Evolutionary conservation across 306 rosid species (phyloP).

Genomic region (Quercus glauca): DNA sequence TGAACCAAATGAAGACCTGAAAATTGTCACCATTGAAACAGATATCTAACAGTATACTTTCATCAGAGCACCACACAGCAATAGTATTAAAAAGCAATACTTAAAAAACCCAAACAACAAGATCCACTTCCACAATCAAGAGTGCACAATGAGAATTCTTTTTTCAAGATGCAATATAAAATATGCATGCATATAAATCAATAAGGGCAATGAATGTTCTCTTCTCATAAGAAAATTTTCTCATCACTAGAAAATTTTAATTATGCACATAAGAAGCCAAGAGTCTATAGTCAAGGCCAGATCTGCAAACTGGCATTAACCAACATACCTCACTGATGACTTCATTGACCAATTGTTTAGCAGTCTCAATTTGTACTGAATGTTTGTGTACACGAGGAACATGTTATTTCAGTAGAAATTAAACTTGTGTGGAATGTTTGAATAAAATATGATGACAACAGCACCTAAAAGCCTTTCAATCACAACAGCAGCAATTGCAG

Average conservation of each 20-base stretch:
- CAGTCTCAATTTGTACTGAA: conserved; percentile 64
- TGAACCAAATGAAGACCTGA: not conserved
- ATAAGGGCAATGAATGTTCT: not conserved
- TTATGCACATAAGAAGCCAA: conserved; percentile 24
- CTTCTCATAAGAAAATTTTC: not conserved
- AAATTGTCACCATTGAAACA: no score
- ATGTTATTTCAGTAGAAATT: no score
- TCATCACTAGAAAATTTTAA: conserved; percentile 1
- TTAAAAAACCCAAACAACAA: not conserved
- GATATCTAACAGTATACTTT: no score
- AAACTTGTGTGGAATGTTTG: no score
- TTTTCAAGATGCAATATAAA: not conserved
- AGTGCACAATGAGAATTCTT: not conserved
- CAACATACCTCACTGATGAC: conserved; percentile 84
- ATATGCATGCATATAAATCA: not conserved
- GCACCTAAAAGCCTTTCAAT: no score
- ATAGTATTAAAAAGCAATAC: no score
- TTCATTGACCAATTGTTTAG: conserved; percentile 79
- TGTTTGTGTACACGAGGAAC: no score
- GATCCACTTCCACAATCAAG: conserved; percentile 2
- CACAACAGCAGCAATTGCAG: no score
- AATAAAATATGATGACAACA: no score
- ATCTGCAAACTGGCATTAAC: conserved; percentile 20
- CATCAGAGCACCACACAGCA: no score
- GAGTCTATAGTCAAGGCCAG: conserved; percentile 19